A percentile compares a stretch with the other conserved stretches of the same genome.
These are phyloP conservation scores for Anethum foeniculum DNA, from an alignment of 140 eudicot genomes.

Conservation along the genomic window DNA sequence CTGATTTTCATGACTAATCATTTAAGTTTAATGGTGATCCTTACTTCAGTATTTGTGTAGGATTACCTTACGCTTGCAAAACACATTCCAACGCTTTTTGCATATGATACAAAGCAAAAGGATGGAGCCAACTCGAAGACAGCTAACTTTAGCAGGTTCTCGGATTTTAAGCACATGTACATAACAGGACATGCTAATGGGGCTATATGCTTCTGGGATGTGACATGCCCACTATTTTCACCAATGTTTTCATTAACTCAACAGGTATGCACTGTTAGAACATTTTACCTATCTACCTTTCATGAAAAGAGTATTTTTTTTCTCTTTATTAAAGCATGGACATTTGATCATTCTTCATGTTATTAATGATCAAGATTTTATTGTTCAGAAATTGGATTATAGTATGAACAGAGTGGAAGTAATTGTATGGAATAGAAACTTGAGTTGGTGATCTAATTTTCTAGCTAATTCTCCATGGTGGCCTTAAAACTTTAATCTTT, in stretches of 20 bases:
- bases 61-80: constrained; percentile 35
- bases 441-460: background rate
- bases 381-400: background rate
- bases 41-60: constrained; percentile 28
- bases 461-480: background rate
- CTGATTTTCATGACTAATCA: background rate
- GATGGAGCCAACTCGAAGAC: constrained; percentile 40
- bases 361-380: background rate
- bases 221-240: constrained; percentile 60
- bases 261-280: constrained; percentile 41
- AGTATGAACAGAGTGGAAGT: background rate
- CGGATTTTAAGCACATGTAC: constrained; percentile 60
- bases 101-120: constrained; percentile 47
- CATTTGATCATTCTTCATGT: background rate
- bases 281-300: background rate
- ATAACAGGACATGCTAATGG: constrained; percentile 91
- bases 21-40: background rate
- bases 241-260: constrained; percentile 68
- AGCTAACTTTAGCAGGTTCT: constrained; percentile 50
- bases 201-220: constrained; percentile 83
- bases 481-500: background rate
- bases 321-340: background rate
- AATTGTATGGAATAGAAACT: background rate
- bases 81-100: constrained; percentile 46
- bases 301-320: background rate